Base-by-base conservation (phyloP, 2,329 filamentous ascomycete genomes). In the Fusarium musae region DNA sequence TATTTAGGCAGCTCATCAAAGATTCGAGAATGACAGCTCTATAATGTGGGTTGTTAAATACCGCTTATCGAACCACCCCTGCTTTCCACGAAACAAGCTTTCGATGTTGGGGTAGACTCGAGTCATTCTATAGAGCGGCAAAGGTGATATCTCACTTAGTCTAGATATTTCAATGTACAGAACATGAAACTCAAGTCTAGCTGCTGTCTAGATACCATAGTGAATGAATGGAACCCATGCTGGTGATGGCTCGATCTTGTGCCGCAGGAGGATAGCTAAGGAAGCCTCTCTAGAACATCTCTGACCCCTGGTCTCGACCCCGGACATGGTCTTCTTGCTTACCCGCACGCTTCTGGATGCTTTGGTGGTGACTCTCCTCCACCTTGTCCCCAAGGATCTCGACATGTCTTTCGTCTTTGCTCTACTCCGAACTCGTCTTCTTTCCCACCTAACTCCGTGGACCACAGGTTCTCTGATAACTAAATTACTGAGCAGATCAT, bases 101-200 rank as follows among this genome's bases (percentile, higher is more conserved):
- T 84, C 81, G 0, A 87, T 90, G 71, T 89, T 84, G 68, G 15
- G 73, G 69, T 32, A 76, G 76, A 73, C 77, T 79, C 40, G 77
- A 63, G 23, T 87, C 4, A 32, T 12, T 50, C 6, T 9, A 37
- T 10, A 9, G 9, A 28, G 12, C 0, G 3, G 17, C 6, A 53
- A 16, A 16, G 12, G 16, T n/a, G 17, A 36, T 21, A 19, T 21
- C 3, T 28, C 3, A 6, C 0, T 12, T 9, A 8, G n/a, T 28
- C 19, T 0, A 4, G 0, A 16, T 2, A 6, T 16, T 16, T 12
- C 12, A 15, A 28, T 6, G 0, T 1, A 6, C 1, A 28, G 4
- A 15, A 6, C 1, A 39, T 2, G 10, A 10, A n/a, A n/a, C 6
- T 12, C 0, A 11, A 39, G 5, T 3, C 15, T 37, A 12, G 13